A percentile compares a stretch with the other conserved stretches of the same genome.
phyloP scores from a whole-genome alignment of 1,284 basidiomycete genomes.

The Cutaneotrichosporon cyanovorans region DNA sequence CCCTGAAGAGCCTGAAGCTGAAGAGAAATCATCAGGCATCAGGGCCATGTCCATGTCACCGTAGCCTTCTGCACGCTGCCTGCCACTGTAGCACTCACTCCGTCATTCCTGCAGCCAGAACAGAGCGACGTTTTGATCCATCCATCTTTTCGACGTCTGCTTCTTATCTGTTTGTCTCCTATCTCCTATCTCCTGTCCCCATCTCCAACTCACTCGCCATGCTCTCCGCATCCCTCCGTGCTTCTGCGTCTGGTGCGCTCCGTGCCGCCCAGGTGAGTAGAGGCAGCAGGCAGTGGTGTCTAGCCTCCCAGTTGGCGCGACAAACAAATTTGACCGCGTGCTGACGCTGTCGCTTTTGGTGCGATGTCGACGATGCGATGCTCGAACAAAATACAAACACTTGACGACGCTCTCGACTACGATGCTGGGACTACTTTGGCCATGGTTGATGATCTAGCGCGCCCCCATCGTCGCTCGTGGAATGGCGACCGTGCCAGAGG shows the following conservation, averaged over 20 bases:
- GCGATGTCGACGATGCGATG: not conserved
- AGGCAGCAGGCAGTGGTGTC: too few species aligned
- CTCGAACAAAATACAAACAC: too few species aligned
- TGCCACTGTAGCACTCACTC: too few species aligned
- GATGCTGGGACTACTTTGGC: too few species aligned
- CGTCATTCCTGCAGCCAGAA: too few species aligned
- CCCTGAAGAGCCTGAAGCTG: too few species aligned
- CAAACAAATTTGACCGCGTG: conserved; percentile 13
- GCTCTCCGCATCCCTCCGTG: conserved; percentile 29
- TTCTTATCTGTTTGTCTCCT: not conserved
- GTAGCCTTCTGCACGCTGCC: too few species aligned
- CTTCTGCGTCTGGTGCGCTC: conserved; percentile 24
- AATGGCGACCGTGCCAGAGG: conserved; percentile 39
- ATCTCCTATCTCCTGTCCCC: not conserved
- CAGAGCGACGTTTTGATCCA: too few species aligned
- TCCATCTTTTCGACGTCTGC: not conserved
- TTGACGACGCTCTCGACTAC: not conserved
- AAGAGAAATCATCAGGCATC: too few species aligned
- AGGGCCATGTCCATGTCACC: too few species aligned
- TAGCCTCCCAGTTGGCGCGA: not conserved
- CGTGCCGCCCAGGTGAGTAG: conserved; percentile 21
- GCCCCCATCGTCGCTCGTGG: conserved; percentile 25
- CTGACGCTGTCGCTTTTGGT: conserved; percentile 2
- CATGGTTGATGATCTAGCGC: too few species aligned
- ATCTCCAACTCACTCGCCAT: conserved; percentile 14